A percentile compares a stretch with the other conserved stretches of the same genome.
phyloP scores from a whole-genome alignment of 495 filamentous ascomycete genomes.

The Aspergillus coremiiformis region DNA sequence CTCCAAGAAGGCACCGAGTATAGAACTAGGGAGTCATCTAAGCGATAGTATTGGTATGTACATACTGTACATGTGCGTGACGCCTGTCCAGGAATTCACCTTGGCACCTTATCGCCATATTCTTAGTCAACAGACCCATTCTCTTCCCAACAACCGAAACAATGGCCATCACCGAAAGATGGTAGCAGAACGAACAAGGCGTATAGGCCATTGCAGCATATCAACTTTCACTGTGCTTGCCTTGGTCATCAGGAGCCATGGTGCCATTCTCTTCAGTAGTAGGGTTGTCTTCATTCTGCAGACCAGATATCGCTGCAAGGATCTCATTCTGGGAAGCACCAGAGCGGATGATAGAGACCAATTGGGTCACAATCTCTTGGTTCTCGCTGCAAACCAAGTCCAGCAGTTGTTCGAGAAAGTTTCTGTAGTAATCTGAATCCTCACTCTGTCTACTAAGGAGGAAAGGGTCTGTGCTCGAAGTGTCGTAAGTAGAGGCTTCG shows the following conservation, averaged over 20 bases:
- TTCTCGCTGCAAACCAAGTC: slow-evolving; percentile 22
- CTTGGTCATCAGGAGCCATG: not conserved
- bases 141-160: not conserved
- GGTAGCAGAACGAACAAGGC: not conserved
- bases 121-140: not conserved
- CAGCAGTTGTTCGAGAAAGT: slow-evolving; percentile 26
- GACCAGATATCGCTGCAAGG: slow-evolving; percentile 16
- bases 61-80: not conserved
- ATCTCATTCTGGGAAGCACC: slow-evolving; percentile 29
- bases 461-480: not conserved
- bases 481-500: slow-evolving; percentile 1
- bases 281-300: not conserved
- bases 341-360: slow-evolving; percentile 29
- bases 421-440: slow-evolving; percentile 21
- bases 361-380: slow-evolving; percentile 15
- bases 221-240: not conserved
- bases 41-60: not conserved
- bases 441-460: not conserved
- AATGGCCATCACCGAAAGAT: not conserved
- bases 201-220: not conserved
- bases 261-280: not conserved
- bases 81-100: not conserved
- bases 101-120: not conserved
- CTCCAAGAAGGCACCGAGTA: not conserved
- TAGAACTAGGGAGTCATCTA: not conserved